Evolutionary conservation across 805 yeast species (phyloP), one percentile per base, ranked within the genome.

Genomic region (Cyberlindnera euphorbiae): DNA sequence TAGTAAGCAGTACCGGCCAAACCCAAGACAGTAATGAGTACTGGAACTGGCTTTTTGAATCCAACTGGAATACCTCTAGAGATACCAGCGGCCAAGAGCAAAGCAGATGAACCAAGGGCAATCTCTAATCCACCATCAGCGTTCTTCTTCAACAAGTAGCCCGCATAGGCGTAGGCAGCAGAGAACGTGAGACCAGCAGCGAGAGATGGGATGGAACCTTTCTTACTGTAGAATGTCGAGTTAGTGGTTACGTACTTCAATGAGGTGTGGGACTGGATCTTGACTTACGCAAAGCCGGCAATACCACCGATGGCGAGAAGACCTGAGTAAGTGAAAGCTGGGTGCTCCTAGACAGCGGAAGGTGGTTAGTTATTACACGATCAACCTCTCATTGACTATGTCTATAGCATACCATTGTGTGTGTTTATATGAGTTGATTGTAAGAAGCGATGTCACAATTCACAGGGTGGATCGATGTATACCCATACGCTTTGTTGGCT

Each of bases 121-220:
- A 82, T 56, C 56, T 84, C 89, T 46, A 89, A 69, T 29, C 96
- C 96, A 61, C 75, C 75, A 54, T 84, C 88, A 42, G 76, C 78
- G 56, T 86, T 84, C 36, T 79, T 64, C 46, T 75, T 71, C 43
- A 87, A 64, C 46, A 89, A 67, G 60, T 86, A 84, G 13, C 95
- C 90, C 3, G 87, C 79, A 39, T 66, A 54, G n/a, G 82, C 83
- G 55, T 73, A 83, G 18, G 76, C 53, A 3, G 73, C 64, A 11
- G 82, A 69, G 44, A 83, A 65, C 2, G 77, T 60, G 8, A 74
- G 45, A 26, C 97, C 97, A 1, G 90, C 95, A 32, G 77, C 62
- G 36, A 89, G 67, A 0, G 96, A 86, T 16, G 95, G 94, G 25
- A 80, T 53, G 2, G 95, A 84, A 10, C 81, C 74, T 64, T 63